Percentiles rank a stretch among this genome's conserved stretches.
Evolutionary conservation across 1,284 basidiomycete species (phyloP).

Genomic region (Tylopilus microsporus): DNA sequence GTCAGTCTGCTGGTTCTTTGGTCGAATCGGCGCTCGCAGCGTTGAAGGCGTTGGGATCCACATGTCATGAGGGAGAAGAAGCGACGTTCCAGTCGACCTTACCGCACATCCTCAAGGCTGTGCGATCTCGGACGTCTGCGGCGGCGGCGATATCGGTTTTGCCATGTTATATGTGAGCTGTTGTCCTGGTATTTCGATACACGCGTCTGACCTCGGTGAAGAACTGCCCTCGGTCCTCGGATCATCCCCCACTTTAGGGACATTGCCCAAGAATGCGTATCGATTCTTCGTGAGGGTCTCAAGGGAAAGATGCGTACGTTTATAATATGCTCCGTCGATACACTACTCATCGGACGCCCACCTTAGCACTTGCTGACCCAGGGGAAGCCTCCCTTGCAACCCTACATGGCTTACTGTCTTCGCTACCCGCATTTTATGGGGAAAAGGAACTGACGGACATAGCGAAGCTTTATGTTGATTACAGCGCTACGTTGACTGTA

Average conservation of each 20-base stretch:
- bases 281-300: constrained; percentile 42
- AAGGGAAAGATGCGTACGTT: no score
- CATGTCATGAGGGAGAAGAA: constrained; percentile 65
- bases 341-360: constrained; percentile 1
- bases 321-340: not conserved
- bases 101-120: constrained; percentile 51
- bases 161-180: constrained; percentile 54
- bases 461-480: constrained; percentile 37
- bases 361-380: constrained; percentile 20
- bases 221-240: constrained; percentile 76
- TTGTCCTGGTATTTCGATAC: not conserved
- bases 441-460: no score
- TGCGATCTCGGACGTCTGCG: constrained; percentile 37
- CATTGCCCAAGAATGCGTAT: constrained; percentile 59
- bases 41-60: constrained; percentile 53
- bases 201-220: constrained; percentile 28
- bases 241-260: constrained; percentile 78
- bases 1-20: constrained; percentile 37
- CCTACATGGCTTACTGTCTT: constrained; percentile 51
- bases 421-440: constrained; percentile 24
- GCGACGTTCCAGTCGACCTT: constrained; percentile 53
- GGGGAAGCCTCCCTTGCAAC: constrained; percentile 44
- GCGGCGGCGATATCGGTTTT: constrained; percentile 51
- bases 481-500: constrained; percentile 27
- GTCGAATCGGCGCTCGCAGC: constrained; percentile 52